These are phyloP conservation scores for Asparagopsis taxiformis DNA, from an alignment of 31 red algal genomes.

Conservation along the genomic window DNA sequence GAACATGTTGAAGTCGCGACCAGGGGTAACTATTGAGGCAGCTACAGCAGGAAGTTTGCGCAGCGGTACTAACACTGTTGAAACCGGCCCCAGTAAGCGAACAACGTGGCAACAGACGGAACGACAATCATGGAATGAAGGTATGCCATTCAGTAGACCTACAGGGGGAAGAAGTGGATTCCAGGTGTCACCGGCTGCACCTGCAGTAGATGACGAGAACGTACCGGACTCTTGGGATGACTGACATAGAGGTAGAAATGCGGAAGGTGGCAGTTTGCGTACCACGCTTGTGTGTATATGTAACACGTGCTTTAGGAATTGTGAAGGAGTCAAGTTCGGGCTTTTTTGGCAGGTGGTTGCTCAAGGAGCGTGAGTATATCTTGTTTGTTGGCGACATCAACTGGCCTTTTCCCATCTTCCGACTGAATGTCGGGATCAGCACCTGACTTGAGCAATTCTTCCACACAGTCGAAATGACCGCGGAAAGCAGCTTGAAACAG, in stretches of 20 bases:
- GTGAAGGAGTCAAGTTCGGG: slow-evolving; percentile 4
- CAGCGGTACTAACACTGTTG: no score
- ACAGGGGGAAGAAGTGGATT: no score
- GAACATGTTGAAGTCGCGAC: no score
- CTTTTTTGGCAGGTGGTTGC: slow-evolving; percentile 37
- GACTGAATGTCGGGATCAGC: slow-evolving; percentile 27
- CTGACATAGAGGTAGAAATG: background rate
- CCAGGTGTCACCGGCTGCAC: background rate
- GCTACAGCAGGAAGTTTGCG: no score
- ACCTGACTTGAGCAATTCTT: slow-evolving; percentile 28
- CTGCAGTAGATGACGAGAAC: background rate
- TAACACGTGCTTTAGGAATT: background rate
- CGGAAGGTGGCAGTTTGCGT: background rate
- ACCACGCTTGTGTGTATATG: background rate
- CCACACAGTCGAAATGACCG: slow-evolving; percentile 43
- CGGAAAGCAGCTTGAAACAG: slow-evolving; percentile 62
- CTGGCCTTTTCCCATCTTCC: slow-evolving; percentile 44
- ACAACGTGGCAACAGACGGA: background rate
- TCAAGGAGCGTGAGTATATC: slow-evolving; percentile 19
- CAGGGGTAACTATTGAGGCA: no score
- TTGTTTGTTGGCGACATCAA: slow-evolving; percentile 19
- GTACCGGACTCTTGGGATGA: slow-evolving; percentile 62
- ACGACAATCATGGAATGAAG: background rate
- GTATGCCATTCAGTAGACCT: no score
- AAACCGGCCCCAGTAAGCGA: no score